Percentiles rank a stretch among this genome's conserved stretches.
These are phyloP conservation scores for Aspergillus spinulosporus DNA, from an alignment of 2,329 filamentous ascomycete genomes.

Conservation along the genomic window DNA sequence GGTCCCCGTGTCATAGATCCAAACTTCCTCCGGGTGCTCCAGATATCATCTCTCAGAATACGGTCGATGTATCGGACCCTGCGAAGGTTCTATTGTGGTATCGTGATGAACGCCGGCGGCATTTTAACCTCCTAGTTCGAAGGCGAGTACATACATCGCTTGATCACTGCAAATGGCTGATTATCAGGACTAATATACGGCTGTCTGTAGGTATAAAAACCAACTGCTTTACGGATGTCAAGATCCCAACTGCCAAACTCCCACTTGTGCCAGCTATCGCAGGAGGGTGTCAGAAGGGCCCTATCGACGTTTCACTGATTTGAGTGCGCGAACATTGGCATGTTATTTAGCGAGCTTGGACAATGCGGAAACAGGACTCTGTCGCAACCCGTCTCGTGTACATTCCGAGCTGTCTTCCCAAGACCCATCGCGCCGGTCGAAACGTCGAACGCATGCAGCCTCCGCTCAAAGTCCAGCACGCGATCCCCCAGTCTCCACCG, in stretches of 20 bases:
- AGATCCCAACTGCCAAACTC: slow-evolving; percentile 65
- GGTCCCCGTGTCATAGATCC: slow-evolving; percentile 34
- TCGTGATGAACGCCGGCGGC: slow-evolving; percentile 42
- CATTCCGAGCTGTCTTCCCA: slow-evolving; percentile 29
- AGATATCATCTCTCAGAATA: slow-evolving; percentile 41
- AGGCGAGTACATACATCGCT: slow-evolving; percentile 50
- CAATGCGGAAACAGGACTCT: slow-evolving; percentile 70
- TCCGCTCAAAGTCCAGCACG: slow-evolving; percentile 12
- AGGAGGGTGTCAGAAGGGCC: slow-evolving; percentile 68
- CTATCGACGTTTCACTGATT: slow-evolving; percentile 73
- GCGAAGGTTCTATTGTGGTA: slow-evolving; percentile 40
- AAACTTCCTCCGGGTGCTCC: slow-evolving; percentile 45
- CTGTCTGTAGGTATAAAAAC: slow-evolving; percentile 63
- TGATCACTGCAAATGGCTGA: not conserved
- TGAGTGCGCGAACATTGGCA: slow-evolving; percentile 79
- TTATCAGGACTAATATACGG: slow-evolving; percentile 13
- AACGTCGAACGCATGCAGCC: slow-evolving; percentile 35
- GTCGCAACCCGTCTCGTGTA: slow-evolving; percentile 49
- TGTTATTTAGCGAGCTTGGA: slow-evolving; percentile 78
- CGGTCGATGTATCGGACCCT: slow-evolving; percentile 41
- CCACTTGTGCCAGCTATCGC: slow-evolving; percentile 79
- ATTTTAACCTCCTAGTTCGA: slow-evolving; percentile 64
- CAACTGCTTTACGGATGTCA: slow-evolving; percentile 83
- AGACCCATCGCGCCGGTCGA: slow-evolving; percentile 30
- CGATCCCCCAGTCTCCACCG: slow-evolving; percentile 7